Evolutionary conservation across 2,329 filamentous ascomycete species (phyloP).

Genomic region (Teratosphaeria pseudoeucalypti): DNA sequence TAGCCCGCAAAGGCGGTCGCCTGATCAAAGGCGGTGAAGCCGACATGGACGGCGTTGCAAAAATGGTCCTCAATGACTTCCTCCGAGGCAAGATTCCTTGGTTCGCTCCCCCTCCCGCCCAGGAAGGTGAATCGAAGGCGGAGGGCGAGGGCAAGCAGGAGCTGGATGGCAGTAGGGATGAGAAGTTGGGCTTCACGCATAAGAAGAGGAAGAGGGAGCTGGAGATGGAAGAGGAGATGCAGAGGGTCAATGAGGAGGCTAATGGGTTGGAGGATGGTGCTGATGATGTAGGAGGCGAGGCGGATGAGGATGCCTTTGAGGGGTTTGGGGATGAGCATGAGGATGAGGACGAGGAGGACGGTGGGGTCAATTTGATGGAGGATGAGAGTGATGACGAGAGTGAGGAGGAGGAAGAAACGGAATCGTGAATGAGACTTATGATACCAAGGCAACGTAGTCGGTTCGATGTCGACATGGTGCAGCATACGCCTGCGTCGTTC

Average conservation of each 20-base stretch:
- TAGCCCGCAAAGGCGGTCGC: slow-evolving; percentile 78
- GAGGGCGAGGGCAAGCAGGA: slow-evolving; percentile 30
- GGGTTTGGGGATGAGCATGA: neutral
- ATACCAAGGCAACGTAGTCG: neutral
- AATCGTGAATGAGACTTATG: neutral
- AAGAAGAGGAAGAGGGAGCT: slow-evolving; percentile 57
- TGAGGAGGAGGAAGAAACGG: neutral
- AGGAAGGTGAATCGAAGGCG: slow-evolving; percentile 36
- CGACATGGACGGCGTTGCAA: slow-evolving; percentile 87
- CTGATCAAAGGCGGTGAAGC: slow-evolving; percentile 87
- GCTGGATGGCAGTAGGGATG: slow-evolving; percentile 55
- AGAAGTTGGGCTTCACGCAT: slow-evolving; percentile 72
- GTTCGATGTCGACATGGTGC: neutral
- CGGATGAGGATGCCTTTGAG: neutral
- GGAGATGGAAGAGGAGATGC: slow-evolving; percentile 26
- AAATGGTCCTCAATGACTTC: slow-evolving; percentile 96
- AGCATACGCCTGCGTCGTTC: neutral
- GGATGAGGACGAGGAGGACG: neutral
- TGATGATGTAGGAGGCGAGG: neutral
- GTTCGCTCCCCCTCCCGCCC: slow-evolving; percentile 70
- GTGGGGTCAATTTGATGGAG: neutral
- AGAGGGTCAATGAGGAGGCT: neutral
- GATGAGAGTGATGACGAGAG: neutral
- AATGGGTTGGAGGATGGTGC: neutral
- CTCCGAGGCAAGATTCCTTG: slow-evolving; percentile 90